Base-by-base conservation (phyloP, 2,329 filamentous ascomycete species). In the Chaetomium strumarium region DNA sequence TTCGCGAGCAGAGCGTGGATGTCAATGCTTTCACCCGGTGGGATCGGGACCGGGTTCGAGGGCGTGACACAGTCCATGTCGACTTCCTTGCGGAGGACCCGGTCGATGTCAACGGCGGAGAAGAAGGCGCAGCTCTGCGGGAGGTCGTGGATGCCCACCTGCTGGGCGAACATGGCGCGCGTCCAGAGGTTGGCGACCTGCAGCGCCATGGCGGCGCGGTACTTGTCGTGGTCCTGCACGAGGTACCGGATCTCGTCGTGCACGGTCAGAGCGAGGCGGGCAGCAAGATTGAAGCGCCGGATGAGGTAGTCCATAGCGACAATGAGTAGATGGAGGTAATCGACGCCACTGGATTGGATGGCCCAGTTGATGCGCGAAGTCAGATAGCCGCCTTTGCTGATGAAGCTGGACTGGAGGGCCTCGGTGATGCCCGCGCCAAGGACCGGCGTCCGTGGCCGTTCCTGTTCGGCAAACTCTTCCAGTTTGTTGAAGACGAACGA, bases 331-430 rank as follows among this genome's bases (percentile, higher is more conserved):
- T 99, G 93, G 2, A 99, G 80, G 68, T 99, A 99, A 68, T 99
- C 95, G 4, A 97, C 92, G 5, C 95, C 93, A 0, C 89, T 95
- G 1, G 91, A 96, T 65, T 99, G 93, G 61, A 99, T 97, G 3
- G 93, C 93, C 93, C 93, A 99, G 67, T 99, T 99, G 71, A 99
- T 97, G 33, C 95, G 85, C 16, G 88, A 95, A 1, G 93, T 96
- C 73, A 99, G 85, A 71, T 96, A 99, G 19, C 86, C 89, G 34
- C 91, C 90, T 65, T 89, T 93, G 68, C 80, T 88, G 62, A 99
- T 84, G 65, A 86, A 95, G 14, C 88, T 84, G 49, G 85, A 79
- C 85, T 95, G 95, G 17, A 99, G 74, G 0, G 95, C 93, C 71
- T 99, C 90, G 0, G 93, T 99, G 60, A 99, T 99, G 14, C 91